Conservation (phyloP, 2,329 filamentous ascomycete species). For the Pyricularia sp. region DNA sequence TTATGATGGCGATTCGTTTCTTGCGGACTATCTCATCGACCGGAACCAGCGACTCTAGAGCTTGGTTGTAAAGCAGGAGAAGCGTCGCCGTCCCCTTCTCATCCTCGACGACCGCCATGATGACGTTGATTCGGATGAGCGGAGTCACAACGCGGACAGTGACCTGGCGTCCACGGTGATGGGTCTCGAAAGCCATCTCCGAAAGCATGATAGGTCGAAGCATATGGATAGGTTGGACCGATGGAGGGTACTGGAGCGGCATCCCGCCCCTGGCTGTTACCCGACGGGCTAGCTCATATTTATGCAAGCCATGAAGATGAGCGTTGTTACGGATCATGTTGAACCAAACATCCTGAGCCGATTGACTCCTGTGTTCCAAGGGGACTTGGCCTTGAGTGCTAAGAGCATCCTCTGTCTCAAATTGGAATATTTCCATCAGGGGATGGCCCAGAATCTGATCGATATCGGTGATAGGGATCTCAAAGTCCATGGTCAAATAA, state of each 20-base stretch:
- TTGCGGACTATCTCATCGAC: conserved; percentile 22
- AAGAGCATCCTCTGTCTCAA: too few relatives aligned
- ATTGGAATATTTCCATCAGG: too few relatives aligned
- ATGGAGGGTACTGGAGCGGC: background rate
- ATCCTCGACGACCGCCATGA: conserved; percentile 26
- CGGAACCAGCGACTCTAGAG: conserved; percentile 22
- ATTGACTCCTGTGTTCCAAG: too few relatives aligned
- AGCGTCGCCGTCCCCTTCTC: conserved; percentile 22
- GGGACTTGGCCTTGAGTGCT: too few relatives aligned
- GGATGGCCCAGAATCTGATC: too few relatives aligned
- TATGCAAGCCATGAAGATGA: background rate
- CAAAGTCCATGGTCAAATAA: too few relatives aligned
- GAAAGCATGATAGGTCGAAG: background rate
- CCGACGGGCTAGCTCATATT: background rate
- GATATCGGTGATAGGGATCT: too few relatives aligned
- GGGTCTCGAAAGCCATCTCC: background rate
- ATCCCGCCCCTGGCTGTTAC: background rate
- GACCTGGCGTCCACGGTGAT: background rate
- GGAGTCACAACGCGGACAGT: background rate
- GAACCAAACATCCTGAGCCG: too few relatives aligned
- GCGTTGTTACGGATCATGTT: too few relatives aligned
- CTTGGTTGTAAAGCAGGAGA: conserved; percentile 32
- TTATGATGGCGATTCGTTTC: conserved; percentile 32
- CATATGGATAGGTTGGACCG: background rate
- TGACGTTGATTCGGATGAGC: background rate